Evolutionary conservation across 2,329 filamentous ascomycete genomes (phyloP).

Genomic region (Colletotrichum salicis): DNA sequence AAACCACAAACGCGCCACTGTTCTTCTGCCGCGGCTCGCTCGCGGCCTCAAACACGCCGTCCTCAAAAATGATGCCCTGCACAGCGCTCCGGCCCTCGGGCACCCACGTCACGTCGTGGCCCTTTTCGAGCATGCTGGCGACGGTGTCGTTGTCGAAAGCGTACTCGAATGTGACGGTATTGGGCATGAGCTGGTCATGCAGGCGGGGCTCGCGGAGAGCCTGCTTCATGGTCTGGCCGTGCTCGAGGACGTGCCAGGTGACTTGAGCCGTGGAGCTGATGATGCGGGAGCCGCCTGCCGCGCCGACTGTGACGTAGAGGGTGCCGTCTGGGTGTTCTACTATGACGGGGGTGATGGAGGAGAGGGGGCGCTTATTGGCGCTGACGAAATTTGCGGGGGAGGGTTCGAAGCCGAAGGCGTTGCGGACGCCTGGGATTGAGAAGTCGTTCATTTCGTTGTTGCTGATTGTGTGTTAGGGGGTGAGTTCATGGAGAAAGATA

Average conservation of each 20-base stretch:
- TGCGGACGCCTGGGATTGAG: conserved; percentile 79
- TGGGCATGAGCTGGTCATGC: conserved; percentile 85
- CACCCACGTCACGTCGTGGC: conserved; percentile 79
- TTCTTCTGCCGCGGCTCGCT: conserved; percentile 79
- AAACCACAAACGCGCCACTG: conserved; percentile 70
- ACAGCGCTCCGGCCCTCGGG: conserved; percentile 72
- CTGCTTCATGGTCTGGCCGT: conserved; percentile 64
- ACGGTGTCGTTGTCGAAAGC: conserved; percentile 73
- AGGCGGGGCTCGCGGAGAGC: conserved; percentile 75
- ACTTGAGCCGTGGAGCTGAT: conserved; percentile 82
- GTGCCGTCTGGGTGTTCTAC: conserved; percentile 70
- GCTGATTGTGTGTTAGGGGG: conserved; percentile 41
- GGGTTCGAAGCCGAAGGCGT: conserved; percentile 88
- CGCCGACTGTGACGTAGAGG: conserved; percentile 76
- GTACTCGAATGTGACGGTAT: conserved; percentile 74
- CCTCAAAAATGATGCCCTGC: conserved; percentile 72
- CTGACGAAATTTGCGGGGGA: conserved; percentile 83
- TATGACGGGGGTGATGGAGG: conserved; percentile 83
- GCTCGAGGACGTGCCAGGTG: conserved; percentile 78
- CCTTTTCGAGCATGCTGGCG: conserved; percentile 69
- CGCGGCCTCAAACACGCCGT: conserved; percentile 81
- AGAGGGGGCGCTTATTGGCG: conserved; percentile 83
- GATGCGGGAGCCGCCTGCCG: conserved; percentile 85
- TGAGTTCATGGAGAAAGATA: neutral
- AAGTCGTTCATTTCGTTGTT: conserved; percentile 83